Conservation (phyloP, 495 filamentous ascomycete species). For the Annulohypoxylon nitens region DNA sequence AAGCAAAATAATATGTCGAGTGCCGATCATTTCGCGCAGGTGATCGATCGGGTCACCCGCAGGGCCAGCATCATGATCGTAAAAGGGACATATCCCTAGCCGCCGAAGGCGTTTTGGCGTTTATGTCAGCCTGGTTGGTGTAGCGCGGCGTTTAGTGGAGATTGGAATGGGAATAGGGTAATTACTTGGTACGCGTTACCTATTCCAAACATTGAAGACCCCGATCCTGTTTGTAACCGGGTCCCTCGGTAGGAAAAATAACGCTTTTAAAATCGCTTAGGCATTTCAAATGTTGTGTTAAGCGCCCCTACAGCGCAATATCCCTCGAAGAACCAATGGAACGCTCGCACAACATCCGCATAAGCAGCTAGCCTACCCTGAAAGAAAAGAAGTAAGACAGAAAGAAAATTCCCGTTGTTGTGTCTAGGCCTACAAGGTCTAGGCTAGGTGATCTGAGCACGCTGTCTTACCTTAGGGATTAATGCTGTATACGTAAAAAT, state of each 20-base stretch:
- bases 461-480: background rate
- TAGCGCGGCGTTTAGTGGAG: conserved; percentile 12
- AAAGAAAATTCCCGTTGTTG: background rate
- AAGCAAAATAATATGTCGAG: conserved; percentile 1
- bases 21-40: background rate
- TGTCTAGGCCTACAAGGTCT: background rate
- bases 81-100: background rate
- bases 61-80: background rate
- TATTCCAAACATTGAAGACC: background rate
- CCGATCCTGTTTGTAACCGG: background rate
- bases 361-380: background rate
- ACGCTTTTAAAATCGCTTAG: background rate
- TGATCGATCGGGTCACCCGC: conserved; percentile 13
- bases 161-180: background rate
- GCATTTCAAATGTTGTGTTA: conserved; percentile 11
- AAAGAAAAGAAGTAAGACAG: background rate
- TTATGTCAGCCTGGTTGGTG: background rate
- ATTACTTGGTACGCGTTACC: background rate
- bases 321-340: conserved; percentile 1
- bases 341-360: background rate
- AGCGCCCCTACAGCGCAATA: conserved; percentile 29
- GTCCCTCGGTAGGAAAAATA: background rate
- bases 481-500: background rate
- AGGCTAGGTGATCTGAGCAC: too few relatives aligned
- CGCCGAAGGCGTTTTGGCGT: background rate